Evolutionary conservation across 495 filamentous ascomycete species (phyloP).

Genomic region (Penicillium waksmanii): DNA sequence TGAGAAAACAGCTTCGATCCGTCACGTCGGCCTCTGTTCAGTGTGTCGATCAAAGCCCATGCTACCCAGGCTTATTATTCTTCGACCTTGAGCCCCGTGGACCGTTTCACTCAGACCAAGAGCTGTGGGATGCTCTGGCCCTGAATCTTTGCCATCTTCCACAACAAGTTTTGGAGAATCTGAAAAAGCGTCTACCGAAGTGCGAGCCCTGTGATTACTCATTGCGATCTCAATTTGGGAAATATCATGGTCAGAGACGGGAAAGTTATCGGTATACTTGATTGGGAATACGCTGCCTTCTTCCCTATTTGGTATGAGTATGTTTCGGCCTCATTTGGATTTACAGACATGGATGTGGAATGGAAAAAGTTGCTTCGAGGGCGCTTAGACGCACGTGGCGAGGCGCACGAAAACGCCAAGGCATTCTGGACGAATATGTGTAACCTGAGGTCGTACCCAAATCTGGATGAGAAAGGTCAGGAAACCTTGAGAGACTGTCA

Average conservation of each 20-base stretch:
- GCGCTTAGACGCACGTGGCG: constrained; percentile 21
- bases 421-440: constrained; percentile 31
- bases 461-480: constrained; percentile 29
- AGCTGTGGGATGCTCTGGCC: constrained; percentile 29
- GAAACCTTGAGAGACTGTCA: constrained; percentile 28
- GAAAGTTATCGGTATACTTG: constrained; percentile 29
- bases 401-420: constrained; percentile 32
- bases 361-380: constrained; percentile 33
- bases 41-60: constrained; percentile 24
- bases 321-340: constrained; percentile 30
- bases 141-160: constrained; percentile 18
- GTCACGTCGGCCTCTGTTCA: constrained; percentile 32
- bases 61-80: constrained; percentile 29
- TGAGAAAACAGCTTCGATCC: constrained; percentile 30
- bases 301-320: constrained; percentile 36
- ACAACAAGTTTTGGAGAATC: constrained; percentile 21
- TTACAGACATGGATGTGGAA: constrained; percentile 28
- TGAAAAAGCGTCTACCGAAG: constrained; percentile 28
- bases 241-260: constrained; percentile 37
- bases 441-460: constrained; percentile 10
- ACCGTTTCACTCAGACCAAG: constrained; percentile 30
- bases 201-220: constrained; percentile 33
- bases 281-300: constrained; percentile 36
- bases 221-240: constrained; percentile 36
- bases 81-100: constrained; percentile 22